phyloP scores from a whole-genome alignment of 2,329 filamentous ascomycete genomes.

The Xylariaceae sp. region DNA sequence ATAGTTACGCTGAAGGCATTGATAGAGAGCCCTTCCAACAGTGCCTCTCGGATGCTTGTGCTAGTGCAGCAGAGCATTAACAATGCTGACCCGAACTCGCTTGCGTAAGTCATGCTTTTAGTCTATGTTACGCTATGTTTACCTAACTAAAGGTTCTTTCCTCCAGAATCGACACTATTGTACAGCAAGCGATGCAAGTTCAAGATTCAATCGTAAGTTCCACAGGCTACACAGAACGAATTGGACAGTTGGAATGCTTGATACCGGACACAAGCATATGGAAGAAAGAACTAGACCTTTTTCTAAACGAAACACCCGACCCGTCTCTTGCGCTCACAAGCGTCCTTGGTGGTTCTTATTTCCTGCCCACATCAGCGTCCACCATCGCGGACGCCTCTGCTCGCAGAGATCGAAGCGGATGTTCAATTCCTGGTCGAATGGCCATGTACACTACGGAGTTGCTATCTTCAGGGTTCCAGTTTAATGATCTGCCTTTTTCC shows the following conservation, averaged over 20 bases:
- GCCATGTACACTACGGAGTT: constrained; percentile 69
- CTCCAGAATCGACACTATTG: constrained; percentile 54
- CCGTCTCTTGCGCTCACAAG: constrained; percentile 74
- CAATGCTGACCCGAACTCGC: constrained; percentile 49
- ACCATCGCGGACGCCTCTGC: constrained; percentile 27
- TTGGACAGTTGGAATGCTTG: constrained; percentile 40
- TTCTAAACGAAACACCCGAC: constrained; percentile 57
- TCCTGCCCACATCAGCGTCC: constrained; percentile 53
- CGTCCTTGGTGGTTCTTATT: constrained; percentile 69
- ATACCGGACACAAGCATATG: constrained; percentile 69
- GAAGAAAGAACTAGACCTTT: constrained; percentile 61
- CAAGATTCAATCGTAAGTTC: constrained; percentile 39
- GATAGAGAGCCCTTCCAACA: constrained; percentile 48
- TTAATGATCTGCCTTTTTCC: constrained; percentile 44
- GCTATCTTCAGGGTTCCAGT: constrained; percentile 46
- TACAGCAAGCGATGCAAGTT: constrained; percentile 50
- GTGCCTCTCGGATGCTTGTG: constrained; percentile 48
- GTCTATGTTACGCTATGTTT: background rate
- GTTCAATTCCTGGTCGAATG: constrained; percentile 75
- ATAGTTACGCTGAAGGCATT: constrained; percentile 47
- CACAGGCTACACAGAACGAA: constrained; percentile 37
- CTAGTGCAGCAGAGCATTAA: constrained; percentile 62
- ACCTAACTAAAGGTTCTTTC: constrained; percentile 28
- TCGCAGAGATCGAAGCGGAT: constrained; percentile 66
- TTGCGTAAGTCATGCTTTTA: constrained; percentile 47